Base-by-base conservation (phyloP, 176 grass and related monocot genomes). In the Eleusine coracana region DNA sequence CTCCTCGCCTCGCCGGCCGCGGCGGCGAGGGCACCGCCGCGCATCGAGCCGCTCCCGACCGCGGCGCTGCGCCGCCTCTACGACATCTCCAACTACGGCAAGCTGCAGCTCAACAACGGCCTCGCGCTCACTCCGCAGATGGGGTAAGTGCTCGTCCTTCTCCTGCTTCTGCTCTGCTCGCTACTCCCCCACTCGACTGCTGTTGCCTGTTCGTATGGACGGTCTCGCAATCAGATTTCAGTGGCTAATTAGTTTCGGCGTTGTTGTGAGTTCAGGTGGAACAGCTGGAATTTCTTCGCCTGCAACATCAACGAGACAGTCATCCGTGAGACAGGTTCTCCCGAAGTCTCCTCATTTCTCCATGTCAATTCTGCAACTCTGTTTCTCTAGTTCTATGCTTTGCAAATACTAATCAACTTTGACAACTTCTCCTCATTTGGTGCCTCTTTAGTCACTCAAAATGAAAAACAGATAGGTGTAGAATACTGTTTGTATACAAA, bases 261-360 rank as follows among this genome's bases (percentile, higher is more conserved):
- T 17, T 16, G 59, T 48, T 16, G 59, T 41, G 78, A 14, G 38
- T 60, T 73, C 86, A 98, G 96, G 76, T 98, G 96, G 96, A 98
- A 98, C 76, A 98, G 96, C 84, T 98, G 96, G 96, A 98, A 98
- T 72, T 98, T 98, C 92, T 98, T 95, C 82, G 96, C 88, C 75
- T 98, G 96, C 80, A 90, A 98, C 74, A 95, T 98, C 73, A 95
- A 88, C 70, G 92, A 95, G 77, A 91, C 90, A 39, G 68, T 98
- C 78, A 98, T 98, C 83, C 88, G 86, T 52, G 86, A 95, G 84
- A 98, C 96, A 91, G 92, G 96, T 98, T 67, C 42, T 27, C 8
- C 63, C 3, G 52, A 56, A 56, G 18, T 56, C 52, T 73, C 70
- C 40, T 52, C 6, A 14, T 12, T 4, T 77, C 20, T 48, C 14